A percentile compares a stretch with the other conserved stretches of the same genome.
phyloP scores from a whole-genome alignment of 257 asterid species.

The Nicotiana benthamiana region DNA sequence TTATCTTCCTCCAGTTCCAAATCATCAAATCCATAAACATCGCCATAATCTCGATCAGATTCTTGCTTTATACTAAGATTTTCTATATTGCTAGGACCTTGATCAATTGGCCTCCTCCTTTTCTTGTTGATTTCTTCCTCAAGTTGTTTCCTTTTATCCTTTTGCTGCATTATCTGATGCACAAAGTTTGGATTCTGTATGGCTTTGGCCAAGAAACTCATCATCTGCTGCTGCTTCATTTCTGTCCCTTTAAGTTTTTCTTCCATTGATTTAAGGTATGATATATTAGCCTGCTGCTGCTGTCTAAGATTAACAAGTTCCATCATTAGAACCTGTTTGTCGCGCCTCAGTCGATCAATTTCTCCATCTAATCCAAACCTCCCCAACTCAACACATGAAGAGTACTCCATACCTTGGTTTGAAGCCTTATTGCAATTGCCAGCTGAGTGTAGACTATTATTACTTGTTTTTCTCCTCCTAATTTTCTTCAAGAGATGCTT shows the following conservation, averaged over 20 bases:
- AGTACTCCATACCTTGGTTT: conserved; percentile 8
- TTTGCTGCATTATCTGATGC: conserved; percentile 20
- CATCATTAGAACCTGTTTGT: conserved; percentile 24
- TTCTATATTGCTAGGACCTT: not conserved
- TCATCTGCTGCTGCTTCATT: conserved; percentile 31
- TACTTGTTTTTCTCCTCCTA: conserved; percentile 27
- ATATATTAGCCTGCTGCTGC: conserved; percentile 23
- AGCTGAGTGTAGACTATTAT: not conserved
- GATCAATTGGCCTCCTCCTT: conserved; percentile 29
- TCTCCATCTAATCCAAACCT: conserved; percentile 26
- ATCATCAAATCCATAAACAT: conserved; percentile 10
- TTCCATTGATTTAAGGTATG: conserved; percentile 26
- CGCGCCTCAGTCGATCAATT: conserved; percentile 29
- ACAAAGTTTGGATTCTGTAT: conserved; percentile 23
- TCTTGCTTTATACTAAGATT: conserved; percentile 15
- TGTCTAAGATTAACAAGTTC: conserved; percentile 41
- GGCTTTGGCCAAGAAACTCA: conserved; percentile 35
- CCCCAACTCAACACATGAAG: conserved; percentile 31
- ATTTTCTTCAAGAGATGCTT: conserved; percentile 27
- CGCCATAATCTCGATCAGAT: conserved; percentile 9
- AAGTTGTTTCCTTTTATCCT: conserved; percentile 25
- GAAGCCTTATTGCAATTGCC: not conserved
- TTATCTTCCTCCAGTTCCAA: conserved; percentile 21
- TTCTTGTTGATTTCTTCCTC: conserved; percentile 25
- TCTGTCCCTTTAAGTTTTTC: conserved; percentile 27